Base-by-base conservation (phyloP, 2,329 filamentous ascomycete genomes). In the Westerdykella aurantiaca region DNA sequence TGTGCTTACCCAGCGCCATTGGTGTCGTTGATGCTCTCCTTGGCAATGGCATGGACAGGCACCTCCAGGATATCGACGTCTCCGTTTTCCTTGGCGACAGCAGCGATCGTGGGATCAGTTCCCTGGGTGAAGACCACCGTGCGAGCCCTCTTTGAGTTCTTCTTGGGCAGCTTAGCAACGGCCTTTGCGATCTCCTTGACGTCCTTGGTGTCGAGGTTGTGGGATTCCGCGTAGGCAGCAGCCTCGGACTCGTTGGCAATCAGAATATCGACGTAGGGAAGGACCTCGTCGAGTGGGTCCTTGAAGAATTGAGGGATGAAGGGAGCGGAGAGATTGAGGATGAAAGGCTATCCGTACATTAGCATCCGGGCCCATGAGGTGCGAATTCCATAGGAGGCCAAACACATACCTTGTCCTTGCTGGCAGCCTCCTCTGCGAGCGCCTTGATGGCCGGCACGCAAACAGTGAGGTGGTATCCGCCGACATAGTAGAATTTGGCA, bases 231-330 rank as follows among this genome's bases (percentile, higher is more conserved):
- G 72, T 91, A 98, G 45, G 89, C 78, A 57, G 83, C 80, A 39
- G 90, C 91, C 75, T 98, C 93, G 54, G 87, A 86, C 82, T 98
- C 93, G 74, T 98, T 98, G 64, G 90, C 91, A 68, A 98, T 86
- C 49, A 97, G 77, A 72, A 91, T 94, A 74, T 97, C 90, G 78
- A 89, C 94, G 81, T 95, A 96, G 23, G 86, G 86, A 42, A 88
- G 77, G 43, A 86, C 85, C 60, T 82, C 83, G 71, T 95, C 88
- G 38, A 98, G 81, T 53, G 82, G 86, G 39, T 96, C 90, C 78
- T 96, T 96, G 85, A 97, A 98, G 80, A 96, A 95, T 67, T 95
- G 86, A 33, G 85, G 76, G 63, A 98, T 95, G 77, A 98, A 98
- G 47, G 93, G 93, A 6, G 93, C 93, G 41, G 88, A 93, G 49